Base-by-base conservation (phyloP, 192 early-diverging fungal genomes). In the Podila horticola region DNA sequence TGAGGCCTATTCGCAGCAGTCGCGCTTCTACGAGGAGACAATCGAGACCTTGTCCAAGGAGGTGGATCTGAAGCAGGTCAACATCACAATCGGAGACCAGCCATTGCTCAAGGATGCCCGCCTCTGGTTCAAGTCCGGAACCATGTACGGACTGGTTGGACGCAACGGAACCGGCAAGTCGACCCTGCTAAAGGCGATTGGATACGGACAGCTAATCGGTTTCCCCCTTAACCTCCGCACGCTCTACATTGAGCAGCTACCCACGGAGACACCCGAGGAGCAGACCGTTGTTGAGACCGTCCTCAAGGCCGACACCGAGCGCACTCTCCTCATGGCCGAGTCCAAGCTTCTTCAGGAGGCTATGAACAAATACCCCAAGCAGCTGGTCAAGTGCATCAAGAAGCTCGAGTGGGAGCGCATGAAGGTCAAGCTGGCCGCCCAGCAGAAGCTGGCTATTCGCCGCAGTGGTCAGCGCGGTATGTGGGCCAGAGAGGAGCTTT, bases 11-110 rank as follows among this genome's bases (percentile, higher is more conserved):
- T 93, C 93, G 3, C 93, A 95, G 72, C 91, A 93, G 70, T 94
- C 93, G 58, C 91, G 96, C 29, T 97, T 96, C 84, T 92, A 97
- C 74, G 84, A 75, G 11, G 94, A 95, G 73, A 96, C 96, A 0
- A 60, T 95, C 1, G 90, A 91, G 24, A 93, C 94, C 4, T 72
- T 92, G 6, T 91, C 91, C 36, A 95, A 92, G 82, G 94, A 97
- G 50, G 87, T 95, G 9, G 92, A 94, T 77, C 86, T 95, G 15
- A 91, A 89, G 68, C 86, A 84, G 5, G 94, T 98, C 58, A 93
- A 94, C 74, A 86, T 98, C 31, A 87, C 86, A 11, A 84, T 98
- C 51, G 88, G 88, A n/a, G 88, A 89, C 29, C 65, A 60, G 15
- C 89, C 93, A 33, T 71, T 98, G 19, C 88, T 98, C 15, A 85